phyloP scores from a whole-genome alignment of 2,329 filamentous ascomycete species.

The Alternaria brassicae region DNA sequence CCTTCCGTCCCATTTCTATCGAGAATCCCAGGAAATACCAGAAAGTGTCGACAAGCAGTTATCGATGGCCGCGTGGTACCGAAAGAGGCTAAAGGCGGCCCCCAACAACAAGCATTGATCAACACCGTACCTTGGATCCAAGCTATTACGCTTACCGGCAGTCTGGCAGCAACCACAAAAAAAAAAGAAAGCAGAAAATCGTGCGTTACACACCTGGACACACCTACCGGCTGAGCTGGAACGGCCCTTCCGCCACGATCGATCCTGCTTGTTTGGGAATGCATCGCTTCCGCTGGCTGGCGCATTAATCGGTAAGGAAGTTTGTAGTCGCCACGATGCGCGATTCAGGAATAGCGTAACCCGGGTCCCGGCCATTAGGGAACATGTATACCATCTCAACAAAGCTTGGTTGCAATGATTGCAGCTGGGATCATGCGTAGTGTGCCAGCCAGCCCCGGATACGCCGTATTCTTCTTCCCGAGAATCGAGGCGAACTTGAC shows the following conservation, averaged over 20 bases:
- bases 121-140: neutral
- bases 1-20: neutral
- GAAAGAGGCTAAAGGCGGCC: neutral
- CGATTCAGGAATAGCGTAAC: neutral
- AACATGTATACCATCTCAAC: neutral
- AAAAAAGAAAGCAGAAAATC: neutral
- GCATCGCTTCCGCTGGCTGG: neutral
- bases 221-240: constrained; percentile 6
- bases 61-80: neutral
- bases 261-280: constrained; percentile 16
- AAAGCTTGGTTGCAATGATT: neutral
- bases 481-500: neutral
- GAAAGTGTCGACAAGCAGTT: neutral
- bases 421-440: neutral
- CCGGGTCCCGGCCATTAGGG: neutral
- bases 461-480: neutral
- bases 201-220: neutral
- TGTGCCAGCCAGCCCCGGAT: neutral
- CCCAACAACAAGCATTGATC: neutral
- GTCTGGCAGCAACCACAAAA: neutral
- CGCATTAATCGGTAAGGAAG: neutral
- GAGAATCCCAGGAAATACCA: neutral
- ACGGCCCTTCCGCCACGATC: constrained; percentile 15
- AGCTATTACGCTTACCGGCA: constrained; percentile 5
- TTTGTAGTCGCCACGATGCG: neutral